phyloP scores from a whole-genome alignment of 2,329 filamentous ascomycete species.

The Cladobotryum protrusum region DNA sequence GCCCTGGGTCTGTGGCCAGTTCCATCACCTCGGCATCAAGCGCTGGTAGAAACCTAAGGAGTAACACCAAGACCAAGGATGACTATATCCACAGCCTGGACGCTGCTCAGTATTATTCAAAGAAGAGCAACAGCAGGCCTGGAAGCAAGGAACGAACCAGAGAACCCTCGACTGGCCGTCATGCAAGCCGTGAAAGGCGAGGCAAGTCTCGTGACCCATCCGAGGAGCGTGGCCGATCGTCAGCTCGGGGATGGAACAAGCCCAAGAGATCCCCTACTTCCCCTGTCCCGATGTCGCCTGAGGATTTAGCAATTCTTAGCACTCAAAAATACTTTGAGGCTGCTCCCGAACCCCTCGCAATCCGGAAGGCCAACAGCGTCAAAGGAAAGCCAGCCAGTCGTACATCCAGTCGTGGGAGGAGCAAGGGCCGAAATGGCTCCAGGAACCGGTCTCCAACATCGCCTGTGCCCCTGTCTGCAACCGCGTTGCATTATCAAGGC shows the following conservation, averaged over 20 bases:
- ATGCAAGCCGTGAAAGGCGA: slow-evolving; percentile 43
- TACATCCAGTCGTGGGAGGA: slow-evolving; percentile 49
- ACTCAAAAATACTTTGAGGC: slow-evolving; percentile 33
- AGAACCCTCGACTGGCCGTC: slow-evolving; percentile 39
- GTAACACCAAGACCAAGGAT: slow-evolving; percentile 59
- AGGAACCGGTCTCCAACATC: slow-evolving; percentile 68
- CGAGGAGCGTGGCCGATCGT: slow-evolving; percentile 62
- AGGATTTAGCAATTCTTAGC: slow-evolving; percentile 65
- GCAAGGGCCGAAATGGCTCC: slow-evolving; percentile 53
- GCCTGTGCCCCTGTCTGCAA: slow-evolving; percentile 67
- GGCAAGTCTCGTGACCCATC: slow-evolving; percentile 56
- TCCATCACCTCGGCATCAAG: slow-evolving; percentile 53
- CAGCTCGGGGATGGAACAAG: slow-evolving; percentile 60
- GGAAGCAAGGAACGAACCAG: slow-evolving; percentile 42
- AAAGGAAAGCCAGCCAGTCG: slow-evolving; percentile 36
- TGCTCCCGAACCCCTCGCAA: slow-evolving; percentile 36
- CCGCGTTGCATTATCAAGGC: slow-evolving; percentile 25
- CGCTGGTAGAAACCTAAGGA: slow-evolving; percentile 42
- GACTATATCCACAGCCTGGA: slow-evolving; percentile 85
- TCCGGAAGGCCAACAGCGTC: slow-evolving; percentile 36
- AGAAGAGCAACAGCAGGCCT: slow-evolving; percentile 49
- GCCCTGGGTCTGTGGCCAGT: slow-evolving; percentile 50
- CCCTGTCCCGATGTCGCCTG: slow-evolving; percentile 88
- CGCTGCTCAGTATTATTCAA: slow-evolving; percentile 60
- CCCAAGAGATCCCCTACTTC: slow-evolving; percentile 87